These are phyloP conservation scores for Hyaloscypha hepaticicola DNA, from an alignment of 495 filamentous ascomycete species.

Conservation along the genomic window DNA sequence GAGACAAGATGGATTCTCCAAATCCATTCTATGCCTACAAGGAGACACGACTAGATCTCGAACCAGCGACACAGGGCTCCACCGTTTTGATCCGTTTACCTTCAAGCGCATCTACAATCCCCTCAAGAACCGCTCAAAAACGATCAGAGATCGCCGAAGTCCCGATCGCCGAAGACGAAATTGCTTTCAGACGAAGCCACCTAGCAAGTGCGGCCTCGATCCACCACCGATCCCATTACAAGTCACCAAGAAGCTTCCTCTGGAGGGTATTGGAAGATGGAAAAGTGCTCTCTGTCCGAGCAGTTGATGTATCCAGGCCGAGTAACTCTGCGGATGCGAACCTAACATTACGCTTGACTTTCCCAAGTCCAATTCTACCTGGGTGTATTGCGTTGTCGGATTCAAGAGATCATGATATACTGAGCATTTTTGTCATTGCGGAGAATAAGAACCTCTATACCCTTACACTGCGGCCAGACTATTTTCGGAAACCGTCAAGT, in stretches of 20 bases:
- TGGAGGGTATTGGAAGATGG: conserved; percentile 86
- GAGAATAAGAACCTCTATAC: conserved; percentile 75
- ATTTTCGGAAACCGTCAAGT: conserved; percentile 65
- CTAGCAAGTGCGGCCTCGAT: conserved; percentile 79
- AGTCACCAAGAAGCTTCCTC: conserved; percentile 78
- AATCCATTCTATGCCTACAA: conserved; percentile 64
- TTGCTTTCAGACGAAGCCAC: conserved; percentile 64
- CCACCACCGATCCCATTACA: conserved; percentile 73
- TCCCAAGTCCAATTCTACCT: conserved; percentile 67
- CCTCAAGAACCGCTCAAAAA: conserved; percentile 41
- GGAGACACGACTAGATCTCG: conserved; percentile 80
- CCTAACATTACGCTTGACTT: conserved; percentile 73
- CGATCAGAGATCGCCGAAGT: conserved; percentile 32
- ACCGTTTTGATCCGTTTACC: conserved; percentile 75
- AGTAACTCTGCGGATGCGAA: conserved; percentile 63
- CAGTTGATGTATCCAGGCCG: conserved; percentile 75
- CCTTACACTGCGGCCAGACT: conserved; percentile 74
- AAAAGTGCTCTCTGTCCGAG: conserved; percentile 77
- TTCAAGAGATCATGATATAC: conserved; percentile 68
- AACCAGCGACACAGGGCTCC: conserved; percentile 66
- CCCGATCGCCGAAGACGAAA: conserved; percentile 63
- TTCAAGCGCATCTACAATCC: conserved; percentile 37
- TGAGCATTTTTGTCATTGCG: conserved; percentile 81
- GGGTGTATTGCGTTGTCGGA: conserved; percentile 81
- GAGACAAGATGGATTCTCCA: conserved; percentile 31